Base-by-base conservation (phyloP, 331 rosid species). In the Cucumis variabilis region DNA sequence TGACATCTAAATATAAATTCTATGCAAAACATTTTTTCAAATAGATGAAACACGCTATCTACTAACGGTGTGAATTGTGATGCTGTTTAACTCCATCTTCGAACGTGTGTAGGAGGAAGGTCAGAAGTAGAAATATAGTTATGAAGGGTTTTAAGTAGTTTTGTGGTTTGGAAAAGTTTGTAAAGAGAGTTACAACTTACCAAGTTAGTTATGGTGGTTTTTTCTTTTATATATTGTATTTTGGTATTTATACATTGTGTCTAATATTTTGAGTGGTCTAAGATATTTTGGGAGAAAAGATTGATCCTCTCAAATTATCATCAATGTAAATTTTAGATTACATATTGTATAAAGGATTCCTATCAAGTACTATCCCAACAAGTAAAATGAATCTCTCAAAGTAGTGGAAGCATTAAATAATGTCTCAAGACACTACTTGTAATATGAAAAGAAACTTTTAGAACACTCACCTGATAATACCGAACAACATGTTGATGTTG, bases 401-500 rank as follows among this genome's bases (percentile, higher is more conserved):
- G 51, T 14, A 80, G 15, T 27, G 9, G 27, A 53, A 80, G 27
- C 69, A 28, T 17, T 17, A 58, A 55, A 25, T 48, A 80, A 27
- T 8, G 66, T 51, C 21, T 77, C 14, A 51, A 79, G 24, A 17
- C 44, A 79, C n/a, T 27, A 9, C 65, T 79, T 16, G 25, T 17
- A 79, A 17, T 27, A 53, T 27, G 68, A 53, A 79, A 51, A 79
- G 2, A 16, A 53, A 79, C 25, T 27, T 53, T 53, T 55, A 89
- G 88, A 88, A 77, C 87, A 78, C 85, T 72, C 90, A 97, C 99
- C 98, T 97, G 99, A 89, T 97, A 95, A 92, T 95, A 97, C 70
- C 98, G 97, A 91, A 97, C 99, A 53, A 97, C 98, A 73, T 97
- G 98, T 84, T 93, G 99, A 89, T 97, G 99, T 90, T 97, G 99